Percentiles rank a stretch among this genome's conserved stretches.
Conservation (phyloP, 495 filamentous ascomycete species). For the Lasiosphaeria ovina region DNA sequence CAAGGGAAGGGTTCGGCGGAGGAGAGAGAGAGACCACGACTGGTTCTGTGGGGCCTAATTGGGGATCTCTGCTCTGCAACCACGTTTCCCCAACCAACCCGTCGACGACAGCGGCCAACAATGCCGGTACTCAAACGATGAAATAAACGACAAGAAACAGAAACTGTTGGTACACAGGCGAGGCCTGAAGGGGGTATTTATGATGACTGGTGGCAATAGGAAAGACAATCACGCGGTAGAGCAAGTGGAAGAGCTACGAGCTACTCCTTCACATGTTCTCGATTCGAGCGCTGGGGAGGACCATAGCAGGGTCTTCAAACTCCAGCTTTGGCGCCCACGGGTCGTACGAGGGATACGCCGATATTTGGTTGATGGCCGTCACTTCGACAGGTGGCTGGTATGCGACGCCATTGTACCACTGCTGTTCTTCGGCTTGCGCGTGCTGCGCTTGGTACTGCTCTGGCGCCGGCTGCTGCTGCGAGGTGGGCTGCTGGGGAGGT, state of each 20-base stretch:
- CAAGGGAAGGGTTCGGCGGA: not conserved
- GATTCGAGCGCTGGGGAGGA: slow-evolving; percentile 48
- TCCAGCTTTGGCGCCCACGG: slow-evolving; percentile 46
- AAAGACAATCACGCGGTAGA: not conserved
- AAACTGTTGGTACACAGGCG: slow-evolving; percentile 21
- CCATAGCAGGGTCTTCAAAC: slow-evolving; percentile 43
- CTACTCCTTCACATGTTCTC: slow-evolving; percentile 38
- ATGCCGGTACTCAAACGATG: not conserved
- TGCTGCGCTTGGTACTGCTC: slow-evolving; percentile 27
- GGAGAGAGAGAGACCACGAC: not conserved
- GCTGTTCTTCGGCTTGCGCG: slow-evolving; percentile 28
- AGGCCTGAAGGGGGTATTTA: slow-evolving; percentile 23
- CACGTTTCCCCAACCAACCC: not conserved
- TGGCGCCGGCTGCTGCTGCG: slow-evolving; percentile 19
- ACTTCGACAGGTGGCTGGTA: slow-evolving; percentile 48
- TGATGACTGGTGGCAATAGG: slow-evolving; percentile 11
- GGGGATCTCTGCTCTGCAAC: not conserved
- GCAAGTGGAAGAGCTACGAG: not conserved
- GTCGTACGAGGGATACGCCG: slow-evolving; percentile 35
- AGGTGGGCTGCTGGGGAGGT: slow-evolving; percentile 6
- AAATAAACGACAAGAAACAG: not conserved
- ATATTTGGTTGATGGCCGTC: slow-evolving; percentile 36
- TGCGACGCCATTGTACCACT: slow-evolving; percentile 43
- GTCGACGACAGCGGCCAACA: not conserved
- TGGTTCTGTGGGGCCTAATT: not conserved